A percentile compares a stretch with the other conserved stretches of the same genome.
These are phyloP conservation scores for Nothophytophthora sp. DNA, from an alignment of 352 stramenopile genomes.

Conservation along the genomic window DNA sequence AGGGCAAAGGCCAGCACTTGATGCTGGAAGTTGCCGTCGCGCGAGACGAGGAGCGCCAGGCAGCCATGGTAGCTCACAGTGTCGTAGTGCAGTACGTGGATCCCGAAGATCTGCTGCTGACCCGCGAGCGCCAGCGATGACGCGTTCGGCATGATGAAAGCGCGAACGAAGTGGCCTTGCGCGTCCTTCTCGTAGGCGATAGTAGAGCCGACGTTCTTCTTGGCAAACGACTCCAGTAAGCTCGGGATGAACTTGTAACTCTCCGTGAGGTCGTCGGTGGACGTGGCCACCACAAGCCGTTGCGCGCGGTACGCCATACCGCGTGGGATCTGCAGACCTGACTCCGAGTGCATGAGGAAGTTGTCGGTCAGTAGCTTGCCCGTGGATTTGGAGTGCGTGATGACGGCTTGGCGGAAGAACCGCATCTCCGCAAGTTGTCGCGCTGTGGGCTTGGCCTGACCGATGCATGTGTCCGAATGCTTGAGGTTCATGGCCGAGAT, in stretches of 20 bases:
- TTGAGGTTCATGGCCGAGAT: conserved; percentile 89
- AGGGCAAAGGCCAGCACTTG: conserved; percentile 73
- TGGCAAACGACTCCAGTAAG: conserved; percentile 66
- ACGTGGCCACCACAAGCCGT: conserved; percentile 64
- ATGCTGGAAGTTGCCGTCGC: conserved; percentile 70
- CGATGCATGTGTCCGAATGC: conserved; percentile 68
- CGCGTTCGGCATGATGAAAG: conserved; percentile 71
- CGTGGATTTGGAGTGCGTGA: conserved; percentile 78
- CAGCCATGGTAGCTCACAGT: conserved; percentile 73
- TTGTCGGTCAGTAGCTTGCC: conserved; percentile 80
- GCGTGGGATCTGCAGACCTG: conserved; percentile 69
- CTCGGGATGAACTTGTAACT: conserved; percentile 86
- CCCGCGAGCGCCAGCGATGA: conserved; percentile 42
- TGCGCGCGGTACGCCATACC: conserved; percentile 76
- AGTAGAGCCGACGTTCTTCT: conserved; percentile 70
- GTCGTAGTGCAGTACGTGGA: conserved; percentile 74
- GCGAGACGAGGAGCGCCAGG: conserved; percentile 58
- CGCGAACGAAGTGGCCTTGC: conserved; percentile 65
- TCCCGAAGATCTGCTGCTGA: conserved; percentile 69
- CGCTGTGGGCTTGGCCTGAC: conserved; percentile 66
- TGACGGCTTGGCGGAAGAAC: conserved; percentile 72
- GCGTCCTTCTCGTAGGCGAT: conserved; percentile 65
- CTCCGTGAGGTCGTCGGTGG: conserved; percentile 72
- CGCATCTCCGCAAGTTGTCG: conserved; percentile 79
- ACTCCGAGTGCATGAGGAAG: conserved; percentile 67